Base-by-base conservation (phyloP, 441 rosid genomes). In the Hypseocharis bilobata region DNA sequence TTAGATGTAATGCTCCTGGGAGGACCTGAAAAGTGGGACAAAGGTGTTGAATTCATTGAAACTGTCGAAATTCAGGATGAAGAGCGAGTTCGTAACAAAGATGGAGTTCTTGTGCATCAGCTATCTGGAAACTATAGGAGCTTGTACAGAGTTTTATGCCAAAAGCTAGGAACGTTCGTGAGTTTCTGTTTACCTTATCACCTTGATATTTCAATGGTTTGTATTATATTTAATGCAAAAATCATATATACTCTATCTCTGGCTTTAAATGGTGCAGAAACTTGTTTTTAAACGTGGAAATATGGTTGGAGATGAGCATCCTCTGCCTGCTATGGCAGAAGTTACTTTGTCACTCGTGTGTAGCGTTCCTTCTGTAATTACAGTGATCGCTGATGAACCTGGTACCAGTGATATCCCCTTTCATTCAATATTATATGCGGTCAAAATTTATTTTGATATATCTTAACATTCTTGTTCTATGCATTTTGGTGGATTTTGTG, bases 1-100 rank as follows among this genome's bases (percentile, higher is more conserved):
- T 70, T 88, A 63, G 95, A 90, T 75, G 77, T 88, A 30, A 68
- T 76, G 79, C 85, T 87, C 73, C 70, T 75, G 59, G 98, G 97
- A 74, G 98, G 98, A 70, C 98, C 98, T 73, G 91, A 87, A 75
- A 80, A 64, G 64, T 90, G 98, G 98, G 90, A 64, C 55, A 78
- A 78, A 63, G 84, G 73, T 62, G 88, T 85, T 17, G 83, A 78
- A 51, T 86, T 77, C 79, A 74, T 77, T 44, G 87, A 88, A 60
- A 78, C 80, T 68, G 88, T 81, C 64, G 84, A 84, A 73, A 71
- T 78, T 69, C 63, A 78, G 44, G 69, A 78, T 76, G 86, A 75
- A 47, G 79, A 77, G 60, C 76, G 49, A 59, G 68, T 60, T 55
- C 65, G 20, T 51, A 73, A 70, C 38, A 77, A 74, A 63, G 87